phyloP scores from a whole-genome alignment of 305 asterid genomes.

The Solanum hybrid region DNA sequence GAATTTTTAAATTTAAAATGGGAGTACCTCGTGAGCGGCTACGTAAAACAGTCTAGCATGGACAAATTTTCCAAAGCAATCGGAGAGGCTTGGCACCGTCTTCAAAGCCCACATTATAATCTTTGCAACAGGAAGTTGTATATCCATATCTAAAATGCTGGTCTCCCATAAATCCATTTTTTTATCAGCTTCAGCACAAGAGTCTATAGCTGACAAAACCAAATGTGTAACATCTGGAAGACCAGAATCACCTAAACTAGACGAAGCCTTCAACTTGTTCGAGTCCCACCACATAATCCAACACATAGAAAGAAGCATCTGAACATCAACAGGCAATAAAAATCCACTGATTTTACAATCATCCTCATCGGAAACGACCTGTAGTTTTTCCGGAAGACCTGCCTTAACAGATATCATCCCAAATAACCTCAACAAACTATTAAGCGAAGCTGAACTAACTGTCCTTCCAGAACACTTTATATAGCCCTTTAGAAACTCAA shows the following conservation, averaged over 20 bases:
- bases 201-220: conserved; percentile 51
- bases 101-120: conserved; percentile 63
- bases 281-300: conserved; percentile 73
- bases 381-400: conserved; percentile 46
- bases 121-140: conserved; percentile 55
- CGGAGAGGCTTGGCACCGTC: conserved; percentile 63
- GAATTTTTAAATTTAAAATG: not conserved
- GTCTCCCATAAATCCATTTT: conserved; percentile 48
- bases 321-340: conserved; percentile 34
- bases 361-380: conserved; percentile 51
- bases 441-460: conserved; percentile 50
- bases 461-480: conserved; percentile 61
- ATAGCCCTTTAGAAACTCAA: conserved; percentile 77
- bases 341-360: conserved; percentile 56
- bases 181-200: conserved; percentile 36
- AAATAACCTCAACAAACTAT: conserved; percentile 48
- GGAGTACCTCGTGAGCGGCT: conserved; percentile 34
- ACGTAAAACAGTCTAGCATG: conserved; percentile 45
- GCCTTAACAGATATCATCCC: conserved; percentile 42
- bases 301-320: conserved; percentile 53
- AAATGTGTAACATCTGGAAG: conserved; percentile 71
- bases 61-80: conserved; percentile 64
- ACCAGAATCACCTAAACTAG: conserved; percentile 19
- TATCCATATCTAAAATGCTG: conserved; percentile 26
- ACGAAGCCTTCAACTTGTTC: conserved; percentile 21